phyloP scores from a whole-genome alignment of 2,329 filamentous ascomycete genomes.

The Trichoderma asperellum region DNA sequence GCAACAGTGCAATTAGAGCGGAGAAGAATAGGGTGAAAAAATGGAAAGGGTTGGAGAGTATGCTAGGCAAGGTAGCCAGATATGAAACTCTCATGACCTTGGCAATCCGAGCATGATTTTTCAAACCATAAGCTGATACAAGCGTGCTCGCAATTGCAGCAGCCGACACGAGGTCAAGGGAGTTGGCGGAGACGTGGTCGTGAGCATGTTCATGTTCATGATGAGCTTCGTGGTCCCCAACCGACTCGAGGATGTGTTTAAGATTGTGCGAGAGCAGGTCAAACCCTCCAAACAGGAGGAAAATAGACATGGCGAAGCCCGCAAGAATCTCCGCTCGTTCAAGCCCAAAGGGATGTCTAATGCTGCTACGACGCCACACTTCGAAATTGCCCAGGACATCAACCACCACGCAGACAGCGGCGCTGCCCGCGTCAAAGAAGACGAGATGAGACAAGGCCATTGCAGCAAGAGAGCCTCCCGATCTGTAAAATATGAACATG shows the following conservation, averaged over 20 bases:
- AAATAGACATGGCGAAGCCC: constrained; percentile 93
- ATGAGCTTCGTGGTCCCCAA: constrained; percentile 68
- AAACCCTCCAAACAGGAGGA: constrained; percentile 95
- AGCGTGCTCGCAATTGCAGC: constrained; percentile 82
- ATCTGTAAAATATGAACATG: constrained; percentile 81
- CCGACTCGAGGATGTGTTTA: constrained; percentile 82
- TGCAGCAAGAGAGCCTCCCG: constrained; percentile 84
- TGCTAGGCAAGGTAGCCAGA: constrained; percentile 77
- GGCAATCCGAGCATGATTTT: constrained; percentile 90
- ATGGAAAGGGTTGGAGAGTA: constrained; percentile 94
- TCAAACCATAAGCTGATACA: constrained; percentile 81
- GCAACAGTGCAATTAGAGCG: constrained; percentile 75
- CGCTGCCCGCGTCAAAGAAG: constrained; percentile 92
- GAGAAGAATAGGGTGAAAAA: constrained; percentile 91
- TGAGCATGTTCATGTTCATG: constrained; percentile 68
- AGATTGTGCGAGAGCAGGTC: constrained; percentile 93
- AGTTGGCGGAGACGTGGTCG: constrained; percentile 69
- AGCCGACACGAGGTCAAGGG: constrained; percentile 78
- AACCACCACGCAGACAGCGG: constrained; percentile 86
- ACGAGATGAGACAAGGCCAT: constrained; percentile 91
- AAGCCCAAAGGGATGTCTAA: constrained; percentile 91
- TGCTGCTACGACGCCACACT: constrained; percentile 90
- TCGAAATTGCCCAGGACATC: constrained; percentile 97
- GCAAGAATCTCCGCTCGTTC: constrained; percentile 92
- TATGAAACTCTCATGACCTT: constrained; percentile 87